These are phyloP conservation scores for Taxillus chinensis DNA, from an alignment of 164 flowering plant species.

Conservation along the genomic window DNA sequence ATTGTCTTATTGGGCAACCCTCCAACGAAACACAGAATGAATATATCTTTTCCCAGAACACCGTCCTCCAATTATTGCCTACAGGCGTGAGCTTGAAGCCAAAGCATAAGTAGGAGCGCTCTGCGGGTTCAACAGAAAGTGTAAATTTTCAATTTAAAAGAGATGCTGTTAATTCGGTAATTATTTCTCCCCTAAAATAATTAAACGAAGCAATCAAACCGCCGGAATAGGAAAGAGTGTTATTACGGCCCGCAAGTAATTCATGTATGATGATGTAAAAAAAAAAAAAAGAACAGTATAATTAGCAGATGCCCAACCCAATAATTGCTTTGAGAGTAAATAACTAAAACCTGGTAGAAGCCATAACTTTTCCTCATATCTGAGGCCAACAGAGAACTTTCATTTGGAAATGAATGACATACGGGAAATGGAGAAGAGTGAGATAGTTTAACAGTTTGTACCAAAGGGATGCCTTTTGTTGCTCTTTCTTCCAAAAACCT, in stretches of 20 bases:
- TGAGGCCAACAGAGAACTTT: no score
- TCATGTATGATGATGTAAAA: background rate
- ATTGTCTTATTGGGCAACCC: no score
- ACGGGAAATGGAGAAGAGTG: background rate
- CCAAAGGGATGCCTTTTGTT: constrained; percentile 66
- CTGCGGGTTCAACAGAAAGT: constrained; percentile 27
- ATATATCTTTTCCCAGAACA: no score
- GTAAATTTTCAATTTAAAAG: background rate
- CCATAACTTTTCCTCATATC: no score
- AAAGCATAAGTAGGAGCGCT: constrained; percentile 46
- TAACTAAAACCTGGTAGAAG: background rate
- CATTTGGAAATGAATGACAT: no score
- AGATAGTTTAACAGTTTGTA: constrained; percentile 19
- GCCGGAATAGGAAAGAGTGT: no score
- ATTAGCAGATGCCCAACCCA: background rate
- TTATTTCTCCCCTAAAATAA: background rate
- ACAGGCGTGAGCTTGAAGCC: constrained; percentile 49
- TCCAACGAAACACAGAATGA: background rate
- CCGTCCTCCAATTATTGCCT: constrained; percentile 1
- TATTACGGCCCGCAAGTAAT: background rate
- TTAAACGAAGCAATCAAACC: background rate
- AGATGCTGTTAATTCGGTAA: background rate
- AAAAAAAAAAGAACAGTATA: background rate
- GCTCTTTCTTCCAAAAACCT: constrained; percentile 84
- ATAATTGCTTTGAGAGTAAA: background rate